These are phyloP conservation scores for Sporothrix phasma DNA, from an alignment of 2,329 filamentous ascomycete genomes.

Conservation along the genomic window DNA sequence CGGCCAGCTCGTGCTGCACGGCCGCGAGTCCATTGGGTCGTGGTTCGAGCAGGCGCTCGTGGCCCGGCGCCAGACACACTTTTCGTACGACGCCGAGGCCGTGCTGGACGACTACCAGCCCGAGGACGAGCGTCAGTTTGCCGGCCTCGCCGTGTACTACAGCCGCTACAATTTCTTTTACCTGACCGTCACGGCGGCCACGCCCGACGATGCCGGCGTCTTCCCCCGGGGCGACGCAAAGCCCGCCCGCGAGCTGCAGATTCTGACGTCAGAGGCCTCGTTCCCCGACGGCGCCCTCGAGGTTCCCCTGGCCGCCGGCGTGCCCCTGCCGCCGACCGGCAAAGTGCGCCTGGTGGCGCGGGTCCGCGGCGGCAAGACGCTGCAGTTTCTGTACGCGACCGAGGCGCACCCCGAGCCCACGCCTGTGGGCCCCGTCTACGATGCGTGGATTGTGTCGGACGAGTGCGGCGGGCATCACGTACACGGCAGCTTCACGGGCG, in stretches of 20 bases:
- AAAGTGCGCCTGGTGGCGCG: conserved; percentile 43
- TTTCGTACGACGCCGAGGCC: conserved; percentile 80
- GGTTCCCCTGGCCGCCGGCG: conserved; percentile 32
- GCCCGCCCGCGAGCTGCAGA: conserved; percentile 47
- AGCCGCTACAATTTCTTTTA: conserved; percentile 58
- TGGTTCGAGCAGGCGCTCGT: conserved; percentile 51
- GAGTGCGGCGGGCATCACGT: conserved; percentile 53
- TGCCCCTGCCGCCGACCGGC: conserved; percentile 43
- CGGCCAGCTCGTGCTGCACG: conserved; percentile 34
- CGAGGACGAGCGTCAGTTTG: conserved; percentile 49
- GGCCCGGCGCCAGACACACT: conserved; percentile 46
- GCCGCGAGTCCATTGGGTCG: conserved; percentile 44
- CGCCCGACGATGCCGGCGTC: not conserved
- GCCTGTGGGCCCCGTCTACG: conserved; percentile 44
- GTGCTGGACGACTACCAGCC: conserved; percentile 53
- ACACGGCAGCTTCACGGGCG: conserved; percentile 55
- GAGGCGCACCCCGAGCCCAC: conserved; percentile 30
- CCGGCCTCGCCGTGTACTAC: conserved; percentile 52
- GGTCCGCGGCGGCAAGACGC: conserved; percentile 40
- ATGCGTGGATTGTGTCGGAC: conserved; percentile 50
- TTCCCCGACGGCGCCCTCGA: conserved; percentile 42
- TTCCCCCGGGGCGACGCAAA: conserved; percentile 22
- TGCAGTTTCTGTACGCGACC: conserved; percentile 50
- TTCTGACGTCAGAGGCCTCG: conserved; percentile 46
- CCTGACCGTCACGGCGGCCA: conserved; percentile 43